Evolutionary conservation across 1,284 basidiomycete species (phyloP).

Genomic region (Cystobasidiaceae sp.): DNA sequence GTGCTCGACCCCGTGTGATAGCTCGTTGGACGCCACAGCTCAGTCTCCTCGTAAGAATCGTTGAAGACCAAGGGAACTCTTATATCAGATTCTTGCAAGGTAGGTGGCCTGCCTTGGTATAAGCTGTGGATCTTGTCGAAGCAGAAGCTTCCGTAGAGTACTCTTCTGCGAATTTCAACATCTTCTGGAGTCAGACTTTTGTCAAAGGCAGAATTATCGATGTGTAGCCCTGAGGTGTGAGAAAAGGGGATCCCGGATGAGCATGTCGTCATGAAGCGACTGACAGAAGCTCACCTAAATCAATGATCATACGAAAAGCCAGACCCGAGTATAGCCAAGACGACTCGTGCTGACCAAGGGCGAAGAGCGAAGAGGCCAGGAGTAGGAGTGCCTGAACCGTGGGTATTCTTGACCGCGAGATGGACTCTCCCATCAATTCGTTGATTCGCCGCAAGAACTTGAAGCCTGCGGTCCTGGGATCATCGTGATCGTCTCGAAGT

Average conservation of each 20-base stretch:
- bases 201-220: conserved; percentile 34
- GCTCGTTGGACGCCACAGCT: conserved; percentile 44
- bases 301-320: conserved; percentile 43
- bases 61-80: conserved; percentile 42
- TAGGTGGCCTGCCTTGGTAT: conserved; percentile 43
- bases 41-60: conserved; percentile 43
- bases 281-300: conserved; percentile 38
- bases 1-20: conserved; percentile 30
- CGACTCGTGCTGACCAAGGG: conserved; percentile 41
- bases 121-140: conserved; percentile 45
- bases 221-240: conserved; percentile 32
- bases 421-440: conserved; percentile 41
- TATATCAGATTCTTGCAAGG: conserved; percentile 38
- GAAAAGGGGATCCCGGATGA: not conserved
- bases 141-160: conserved; percentile 43
- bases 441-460: conserved; percentile 42
- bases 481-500: conserved; percentile 38
- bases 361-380: conserved; percentile 42
- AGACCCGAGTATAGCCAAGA: conserved; percentile 44
- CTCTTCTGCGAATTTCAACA: conserved; percentile 41
- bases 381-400: conserved; percentile 44
- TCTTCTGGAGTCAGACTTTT: conserved; percentile 38
- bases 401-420: conserved; percentile 42
- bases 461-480: conserved; percentile 39
- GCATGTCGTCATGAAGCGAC: not conserved